Evolutionary conservation across 805 yeast genomes (phyloP).

Genomic region (Yarrowia sp.): DNA sequence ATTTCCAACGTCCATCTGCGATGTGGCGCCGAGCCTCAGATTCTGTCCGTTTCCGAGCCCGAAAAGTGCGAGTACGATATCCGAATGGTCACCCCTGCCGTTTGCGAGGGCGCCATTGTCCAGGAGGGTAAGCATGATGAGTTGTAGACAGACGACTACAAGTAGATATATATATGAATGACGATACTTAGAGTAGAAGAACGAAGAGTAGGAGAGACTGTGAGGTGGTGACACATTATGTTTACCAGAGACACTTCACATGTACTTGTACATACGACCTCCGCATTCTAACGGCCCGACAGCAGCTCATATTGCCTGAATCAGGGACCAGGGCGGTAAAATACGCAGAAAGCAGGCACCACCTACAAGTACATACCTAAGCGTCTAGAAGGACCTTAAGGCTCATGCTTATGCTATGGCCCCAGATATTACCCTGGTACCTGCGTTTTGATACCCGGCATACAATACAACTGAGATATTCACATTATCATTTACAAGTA

Average conservation of each 20-base stretch:
- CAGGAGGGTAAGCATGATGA: slow-evolving; percentile 36
- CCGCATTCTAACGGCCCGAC: too few relatives aligned
- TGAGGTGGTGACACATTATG: too few relatives aligned
- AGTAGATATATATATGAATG: slow-evolving; percentile 2
- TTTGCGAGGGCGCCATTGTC: slow-evolving; percentile 43
- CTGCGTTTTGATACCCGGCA: too few relatives aligned
- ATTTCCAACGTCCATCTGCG: slow-evolving; percentile 66
- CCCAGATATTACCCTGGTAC: too few relatives aligned
- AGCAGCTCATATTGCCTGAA: too few relatives aligned
- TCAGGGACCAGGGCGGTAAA: not conserved
- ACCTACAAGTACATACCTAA: not conserved
- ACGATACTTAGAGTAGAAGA: not conserved
- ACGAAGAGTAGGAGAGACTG: too few relatives aligned
- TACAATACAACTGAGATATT: too few relatives aligned
- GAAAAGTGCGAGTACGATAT: slow-evolving; percentile 84
- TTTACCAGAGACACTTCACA: too few relatives aligned
- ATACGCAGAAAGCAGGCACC: not conserved
- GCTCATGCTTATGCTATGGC: too few relatives aligned
- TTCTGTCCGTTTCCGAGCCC: slow-evolving; percentile 80
- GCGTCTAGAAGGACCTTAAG: not conserved
- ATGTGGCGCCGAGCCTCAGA: slow-evolving; percentile 67
- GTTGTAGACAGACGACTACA: slow-evolving; percentile 6
- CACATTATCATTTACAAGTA: too few relatives aligned
- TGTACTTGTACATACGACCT: too few relatives aligned
- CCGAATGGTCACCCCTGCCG: slow-evolving; percentile 48